Base-by-base conservation (phyloP, 2,329 filamentous ascomycete genomes). In the Ophiostoma sp. region DNA sequence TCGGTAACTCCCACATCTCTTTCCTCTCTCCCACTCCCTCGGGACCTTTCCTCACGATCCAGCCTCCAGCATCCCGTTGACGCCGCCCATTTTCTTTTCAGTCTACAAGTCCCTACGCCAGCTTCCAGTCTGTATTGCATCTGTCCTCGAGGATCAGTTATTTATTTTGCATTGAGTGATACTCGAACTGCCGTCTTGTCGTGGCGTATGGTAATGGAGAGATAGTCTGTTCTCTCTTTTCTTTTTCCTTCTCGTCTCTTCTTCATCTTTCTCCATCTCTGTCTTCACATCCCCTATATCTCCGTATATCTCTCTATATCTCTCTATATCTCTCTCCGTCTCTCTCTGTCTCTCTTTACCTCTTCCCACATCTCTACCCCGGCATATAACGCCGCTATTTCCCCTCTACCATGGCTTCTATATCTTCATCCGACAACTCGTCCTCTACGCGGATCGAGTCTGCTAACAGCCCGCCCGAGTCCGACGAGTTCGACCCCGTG, bases 401-500 rank as follows among this genome's bases (percentile, higher is more conserved):
- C 7, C 42, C 42, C 3, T 44, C 27, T 27, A 36, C 9, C 11
- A 60, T 60, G 55, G 55, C 55, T 11, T 60, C 55, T 14, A 40
- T 60, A 60, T 60, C 55, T 14, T 60, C 55, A 4, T 60, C 60
- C 11, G 52, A 11, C 38, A 14, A 44, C n/a, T 60, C 38, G 40
- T 41, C 60, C 12, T 41, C 40, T 38, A 42, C 18, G 41, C 41
- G n/a, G 11, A 72, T 72, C 65, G 73, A 72, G 67, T 60, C 9
- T 60, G 68, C 69, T n/a, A 70, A 71, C 36, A 71, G 62, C 68
- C 64, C 69, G n/a, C 63, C 66, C 58, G 73, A 71, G 8, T 64
- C 68, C 6, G 70, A 72, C 69, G 73, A 73, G 69, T 73, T 73
- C 42, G 72, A 72, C n/a, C 18, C 44, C 11, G 65, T 68, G 14